Base-by-base conservation (phyloP, 2,329 filamentous ascomycete species). In the Cercospora nicotianae region DNA sequence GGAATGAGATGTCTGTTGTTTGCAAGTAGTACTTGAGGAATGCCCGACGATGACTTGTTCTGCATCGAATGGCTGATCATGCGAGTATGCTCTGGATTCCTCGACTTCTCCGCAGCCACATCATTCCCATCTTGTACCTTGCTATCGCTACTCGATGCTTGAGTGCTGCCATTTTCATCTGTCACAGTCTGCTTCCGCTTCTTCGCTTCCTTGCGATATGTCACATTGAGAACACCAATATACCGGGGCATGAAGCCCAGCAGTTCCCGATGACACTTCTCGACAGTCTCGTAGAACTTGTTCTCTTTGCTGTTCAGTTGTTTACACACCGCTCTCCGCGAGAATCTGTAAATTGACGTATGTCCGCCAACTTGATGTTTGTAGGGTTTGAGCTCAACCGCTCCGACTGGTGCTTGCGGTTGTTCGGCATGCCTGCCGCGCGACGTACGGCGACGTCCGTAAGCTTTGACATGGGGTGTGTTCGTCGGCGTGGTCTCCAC, bases 231-330 rank as follows among this genome's bases (percentile, higher is more conserved):
- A 51, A 99, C 95, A 70, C 95, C 95, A 75, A 99, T 98, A 75
- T 99, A 98, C 77, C 94, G 93, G 72, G 95, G 95, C 71, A 99
- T 85, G 78, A 98, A 99, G 51, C 91, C 89, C 68, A 99, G 83
- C 75, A 99, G 85, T 77, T 97, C 91, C 71, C 93, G 92, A 80
- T 99, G 94, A 73, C 92, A 89, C 75, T 88, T 89, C 82, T 99
- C 95, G 75, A 98, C 92, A 64, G 90, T 95, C 81, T 99, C 95
- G 80, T 99, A 99, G 78, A 99, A 99, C 81, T 97, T 93, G 80
- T 99, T 99, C 78, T 99, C 95, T 76, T 94, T 88, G 79, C 97
- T 99, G 80, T 97, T 99, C 76, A 99, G 87, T 81, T 97, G 93
- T 81, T 99, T 99, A 85, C 95, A 99, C 10, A 99, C 94, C 65